phyloP scores from a whole-genome alignment of 352 stramenopile genomes.

The Phytopythium vexans region DNA sequence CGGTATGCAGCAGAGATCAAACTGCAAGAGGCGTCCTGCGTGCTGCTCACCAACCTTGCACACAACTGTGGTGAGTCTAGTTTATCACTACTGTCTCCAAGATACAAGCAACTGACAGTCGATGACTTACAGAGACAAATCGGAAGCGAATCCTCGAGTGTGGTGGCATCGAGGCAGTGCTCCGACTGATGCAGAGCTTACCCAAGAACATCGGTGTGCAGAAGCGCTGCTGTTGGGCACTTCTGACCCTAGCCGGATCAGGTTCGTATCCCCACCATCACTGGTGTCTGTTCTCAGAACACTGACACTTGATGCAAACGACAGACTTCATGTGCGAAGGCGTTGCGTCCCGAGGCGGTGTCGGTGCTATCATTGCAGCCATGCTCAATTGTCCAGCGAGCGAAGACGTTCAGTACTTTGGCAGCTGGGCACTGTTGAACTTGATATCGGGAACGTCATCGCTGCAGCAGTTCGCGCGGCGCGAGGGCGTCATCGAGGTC shows the following conservation, averaged over 20 bases:
- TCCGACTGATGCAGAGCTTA: slow-evolving; percentile 85
- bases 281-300: background rate
- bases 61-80: slow-evolving; percentile 67
- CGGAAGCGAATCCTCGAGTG: slow-evolving; percentile 65
- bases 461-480: slow-evolving; percentile 54
- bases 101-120: slow-evolving; percentile 4
- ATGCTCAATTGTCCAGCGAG: slow-evolving; percentile 74
- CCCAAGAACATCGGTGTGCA: slow-evolving; percentile 66
- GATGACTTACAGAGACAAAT: slow-evolving; percentile 67
- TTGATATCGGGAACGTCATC: slow-evolving; percentile 44
- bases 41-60: slow-evolving; percentile 83
- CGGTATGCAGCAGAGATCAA: slow-evolving; percentile 45
- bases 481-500: slow-evolving; percentile 77
- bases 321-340: slow-evolving; percentile 66
- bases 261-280: slow-evolving; percentile 22
- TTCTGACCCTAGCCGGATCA: slow-evolving; percentile 79
- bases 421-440: slow-evolving; percentile 70
- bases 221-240: slow-evolving; percentile 77
- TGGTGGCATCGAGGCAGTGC: slow-evolving; percentile 73
- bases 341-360: slow-evolving; percentile 51
- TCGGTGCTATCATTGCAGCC: slow-evolving; percentile 64
- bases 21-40: slow-evolving; percentile 72
- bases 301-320: background rate
- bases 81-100: no score
- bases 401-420: slow-evolving; percentile 60